Evolutionary conservation across 352 stramenopile species (phyloP), one percentile per base, ranked within the genome.

Genomic region (Phytophthora multivora): DNA sequence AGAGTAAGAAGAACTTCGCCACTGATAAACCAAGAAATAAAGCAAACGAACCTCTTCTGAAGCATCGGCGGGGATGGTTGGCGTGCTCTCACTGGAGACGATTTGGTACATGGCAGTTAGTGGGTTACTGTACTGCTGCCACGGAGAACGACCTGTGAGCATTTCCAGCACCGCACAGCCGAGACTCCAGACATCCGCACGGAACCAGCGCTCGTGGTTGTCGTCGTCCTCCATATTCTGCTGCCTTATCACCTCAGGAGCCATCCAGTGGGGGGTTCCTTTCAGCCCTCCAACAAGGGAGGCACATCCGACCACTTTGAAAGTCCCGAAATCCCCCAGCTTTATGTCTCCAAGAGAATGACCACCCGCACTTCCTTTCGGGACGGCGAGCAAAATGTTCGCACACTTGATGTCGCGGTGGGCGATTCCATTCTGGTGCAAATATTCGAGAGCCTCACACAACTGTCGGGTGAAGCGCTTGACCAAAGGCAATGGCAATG

Each of bases 111-210:
- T 96, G 15, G 90, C 89, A 4, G 90, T 86, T n/a, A 97, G 70
- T 11, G 90, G 86, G 55, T 97, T 97, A 53, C 79, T 89, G 53
- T 90, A 95, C 57, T 97, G 69, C 45, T 87, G 73, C 85, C 88
- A 98, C 5, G 93, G 94, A n/a, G 86, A 80, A 23, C 89, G 67
- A 12, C 88, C 92, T 13, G 92, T 98, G 36, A 98, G 66, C 93
- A 98, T 98, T 71, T 98, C 93, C 31, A 98, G 75, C 12, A 97
- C 66, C 1, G 90, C 89, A 63, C 93, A 98, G 6, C 94, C 94
- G 5, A 98, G 66, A 63, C 88, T 97, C 94, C 94, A 98, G 9
- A 98, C 82, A 39, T 98, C 94, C 12, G 93, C 93, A 47, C 88
- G 82, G 54, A 93, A 88, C 91, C 91, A 97, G 16, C 81, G 75